phyloP scores from a whole-genome alignment of 2,329 filamentous ascomycete species.

The Dactylonectria estremocensis region DNA sequence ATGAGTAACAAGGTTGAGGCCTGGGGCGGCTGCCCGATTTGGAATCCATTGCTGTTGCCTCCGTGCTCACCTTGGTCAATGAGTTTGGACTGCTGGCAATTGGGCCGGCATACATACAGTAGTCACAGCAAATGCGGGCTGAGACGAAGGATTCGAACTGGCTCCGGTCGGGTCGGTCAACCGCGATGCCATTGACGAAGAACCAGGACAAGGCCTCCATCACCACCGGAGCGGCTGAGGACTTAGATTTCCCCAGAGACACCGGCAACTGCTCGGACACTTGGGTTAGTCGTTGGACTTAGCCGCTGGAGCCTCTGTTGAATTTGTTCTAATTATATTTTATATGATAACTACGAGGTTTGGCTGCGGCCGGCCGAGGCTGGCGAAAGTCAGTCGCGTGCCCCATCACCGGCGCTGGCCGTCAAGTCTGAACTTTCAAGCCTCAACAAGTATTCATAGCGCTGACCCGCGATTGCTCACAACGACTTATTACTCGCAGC shows the following conservation, averaged over 20 bases:
- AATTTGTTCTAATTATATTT: slow-evolving; percentile 3
- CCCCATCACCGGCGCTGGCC: slow-evolving; percentile 8
- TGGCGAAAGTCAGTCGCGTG: slow-evolving; percentile 25
- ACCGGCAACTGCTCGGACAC: slow-evolving; percentile 7
- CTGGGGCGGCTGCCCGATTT: slow-evolving; percentile 15
- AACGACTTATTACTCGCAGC: too few species aligned
- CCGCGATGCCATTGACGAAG: not conserved
- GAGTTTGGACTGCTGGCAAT: slow-evolving; percentile 9
- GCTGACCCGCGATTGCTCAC: not conserved
- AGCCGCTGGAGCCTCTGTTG: too few species aligned
- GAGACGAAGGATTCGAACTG: slow-evolving; percentile 13
- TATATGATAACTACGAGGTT: not conserved
- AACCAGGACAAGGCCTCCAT: not conserved
- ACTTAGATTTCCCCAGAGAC: slow-evolving; percentile 13
- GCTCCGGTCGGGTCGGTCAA: slow-evolving; percentile 14
- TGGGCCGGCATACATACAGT: slow-evolving; percentile 1
- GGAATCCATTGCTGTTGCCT: slow-evolving; percentile 15
- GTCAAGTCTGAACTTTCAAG: not conserved
- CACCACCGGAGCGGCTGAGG: not conserved
- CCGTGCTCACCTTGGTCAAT: slow-evolving; percentile 16
- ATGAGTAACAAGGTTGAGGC: slow-evolving; percentile 15
- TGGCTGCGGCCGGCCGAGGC: slow-evolving; percentile 1
- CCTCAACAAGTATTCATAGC: not conserved
- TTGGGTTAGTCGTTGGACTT: slow-evolving; percentile 1
- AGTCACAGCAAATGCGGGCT: not conserved